Evolutionary conservation across 2,329 filamentous ascomycete species (phyloP).

Genomic region (Colletotrichum sp.): DNA sequence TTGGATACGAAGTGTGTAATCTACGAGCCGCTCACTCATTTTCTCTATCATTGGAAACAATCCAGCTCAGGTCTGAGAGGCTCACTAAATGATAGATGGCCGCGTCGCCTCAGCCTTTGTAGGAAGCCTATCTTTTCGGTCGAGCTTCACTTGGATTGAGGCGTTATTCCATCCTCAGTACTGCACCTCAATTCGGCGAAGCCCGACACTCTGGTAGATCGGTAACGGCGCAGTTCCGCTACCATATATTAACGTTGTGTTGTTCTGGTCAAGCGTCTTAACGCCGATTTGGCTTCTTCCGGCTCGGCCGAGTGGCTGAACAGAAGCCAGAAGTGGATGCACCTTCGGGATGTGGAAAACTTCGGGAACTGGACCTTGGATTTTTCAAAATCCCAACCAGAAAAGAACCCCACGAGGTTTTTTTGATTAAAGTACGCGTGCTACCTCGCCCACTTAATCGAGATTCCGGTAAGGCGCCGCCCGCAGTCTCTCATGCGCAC

Average conservation of each 20-base stretch:
- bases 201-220: neutral
- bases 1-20: neutral
- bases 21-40: neutral
- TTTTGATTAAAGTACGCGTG: neutral
- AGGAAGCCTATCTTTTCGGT: rapidly evolving
- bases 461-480: neutral
- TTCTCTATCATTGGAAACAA: neutral
- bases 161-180: rapidly evolving
- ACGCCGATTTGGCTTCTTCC: neutral
- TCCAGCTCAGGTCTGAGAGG: neutral
- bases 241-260: neutral
- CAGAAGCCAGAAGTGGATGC: neutral
- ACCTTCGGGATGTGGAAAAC: neutral
- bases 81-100: neutral
- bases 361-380: neutral
- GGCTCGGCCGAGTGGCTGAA: neutral
- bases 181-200: neutral
- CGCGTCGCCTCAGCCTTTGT: neutral
- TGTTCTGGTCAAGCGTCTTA: neutral
- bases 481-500: neutral
- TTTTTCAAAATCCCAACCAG: neutral
- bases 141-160: neutral
- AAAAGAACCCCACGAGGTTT: neutral
- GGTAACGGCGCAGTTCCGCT: neutral
- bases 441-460: neutral